phyloP scores from a whole-genome alignment of 2,329 filamentous ascomycete species.

The Tolypocladium guangdongense region DNA sequence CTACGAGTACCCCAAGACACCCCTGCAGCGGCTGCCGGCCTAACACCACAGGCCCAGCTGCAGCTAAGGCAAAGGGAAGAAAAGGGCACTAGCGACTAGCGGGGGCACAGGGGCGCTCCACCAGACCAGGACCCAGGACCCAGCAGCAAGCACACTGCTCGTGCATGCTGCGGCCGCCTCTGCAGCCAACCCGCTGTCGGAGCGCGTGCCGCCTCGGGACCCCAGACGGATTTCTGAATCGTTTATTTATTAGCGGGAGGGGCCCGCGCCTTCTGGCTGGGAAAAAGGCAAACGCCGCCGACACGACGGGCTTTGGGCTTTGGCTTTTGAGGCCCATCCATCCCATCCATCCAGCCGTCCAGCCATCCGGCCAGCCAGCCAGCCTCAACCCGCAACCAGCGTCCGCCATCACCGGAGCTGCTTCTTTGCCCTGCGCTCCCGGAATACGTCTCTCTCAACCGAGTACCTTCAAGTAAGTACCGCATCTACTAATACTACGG shows the following conservation, averaged over 20 bases:
- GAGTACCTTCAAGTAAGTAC: not conserved
- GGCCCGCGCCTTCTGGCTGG: not conserved
- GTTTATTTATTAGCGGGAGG: conserved; percentile 1
- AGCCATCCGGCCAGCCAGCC: too few species aligned
- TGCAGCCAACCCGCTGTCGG: conserved; percentile 23
- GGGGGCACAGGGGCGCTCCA: not conserved
- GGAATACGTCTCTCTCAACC: not conserved
- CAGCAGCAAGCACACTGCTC: conserved; percentile 14
- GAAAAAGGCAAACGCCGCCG: not conserved
- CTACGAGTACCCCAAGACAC: not conserved
- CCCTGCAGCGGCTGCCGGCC: not conserved
- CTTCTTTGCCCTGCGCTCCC: not conserved
- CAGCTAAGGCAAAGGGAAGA: not conserved
- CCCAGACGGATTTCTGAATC: conserved; percentile 9
- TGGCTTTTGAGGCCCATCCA: not conserved
- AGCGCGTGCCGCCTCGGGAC: conserved; percentile 21
- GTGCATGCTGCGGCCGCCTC: conserved; percentile 28
- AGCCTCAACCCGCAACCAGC: not conserved
- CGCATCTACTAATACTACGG: not conserved
- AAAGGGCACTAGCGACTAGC: not conserved
- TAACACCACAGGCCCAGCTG: not conserved
- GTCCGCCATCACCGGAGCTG: not conserved
- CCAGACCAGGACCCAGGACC: conserved; percentile 6
- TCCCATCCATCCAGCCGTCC: not conserved
- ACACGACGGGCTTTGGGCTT: not conserved